A percentile compares a stretch with the other conserved stretches of the same genome.
Conservation (phyloP, 1,284 basidiomycete species). For the Prillingera fragicola region DNA sequence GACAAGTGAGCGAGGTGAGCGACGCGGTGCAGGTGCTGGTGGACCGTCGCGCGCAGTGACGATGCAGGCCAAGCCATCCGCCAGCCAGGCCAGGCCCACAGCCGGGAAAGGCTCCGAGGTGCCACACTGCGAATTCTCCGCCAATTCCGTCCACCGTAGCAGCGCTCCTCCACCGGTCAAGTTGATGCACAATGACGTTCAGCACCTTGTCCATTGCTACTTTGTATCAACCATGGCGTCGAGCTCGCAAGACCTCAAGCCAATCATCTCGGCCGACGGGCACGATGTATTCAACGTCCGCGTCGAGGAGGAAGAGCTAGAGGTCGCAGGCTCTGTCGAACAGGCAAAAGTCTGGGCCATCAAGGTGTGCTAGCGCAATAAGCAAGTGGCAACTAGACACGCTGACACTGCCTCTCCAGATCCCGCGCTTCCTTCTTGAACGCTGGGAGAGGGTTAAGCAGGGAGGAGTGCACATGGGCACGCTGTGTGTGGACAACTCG, state of each 20-base stretch:
- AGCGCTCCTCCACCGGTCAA: no score
- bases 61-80: no score
- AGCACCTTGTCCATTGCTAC: no score
- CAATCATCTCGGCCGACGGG: constrained; percentile 10
- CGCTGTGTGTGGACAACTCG: constrained; percentile 51
- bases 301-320: constrained; percentile 33
- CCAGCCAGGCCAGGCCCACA: no score
- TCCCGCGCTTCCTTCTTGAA: constrained; percentile 52
- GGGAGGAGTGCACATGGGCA: constrained; percentile 50
- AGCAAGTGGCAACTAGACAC: neutral
- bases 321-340: constrained; percentile 18
- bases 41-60: no score
- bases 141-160: no score
- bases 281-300: constrained; percentile 19
- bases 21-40: neutral
- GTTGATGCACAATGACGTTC: no score
- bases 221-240: neutral
- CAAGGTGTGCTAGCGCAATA: constrained; percentile 22
- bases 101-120: no score
- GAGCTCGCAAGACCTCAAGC: constrained; percentile 14
- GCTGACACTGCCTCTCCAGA: constrained; percentile 23
- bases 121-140: no score
- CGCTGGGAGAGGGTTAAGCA: constrained; percentile 50
- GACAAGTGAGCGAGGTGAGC: neutral
- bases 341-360: constrained; percentile 39